Conservation (phyloP, 2,329 filamentous ascomycete species). For the Aspergillus sp. region DNA sequence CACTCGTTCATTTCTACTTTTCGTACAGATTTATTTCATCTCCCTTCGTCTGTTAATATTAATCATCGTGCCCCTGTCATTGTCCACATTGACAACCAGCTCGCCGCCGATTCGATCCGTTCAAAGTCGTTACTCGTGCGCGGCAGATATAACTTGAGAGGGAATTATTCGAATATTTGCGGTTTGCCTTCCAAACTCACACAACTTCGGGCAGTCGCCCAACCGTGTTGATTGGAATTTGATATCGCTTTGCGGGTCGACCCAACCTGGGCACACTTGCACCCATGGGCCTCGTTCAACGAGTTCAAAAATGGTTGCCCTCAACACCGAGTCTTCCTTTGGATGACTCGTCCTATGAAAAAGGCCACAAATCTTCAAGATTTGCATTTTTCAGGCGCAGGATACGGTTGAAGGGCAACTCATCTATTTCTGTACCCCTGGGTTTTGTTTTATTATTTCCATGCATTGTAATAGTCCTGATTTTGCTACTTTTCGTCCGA, state of each 20-base stretch:
- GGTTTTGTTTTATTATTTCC: constrained; percentile 93
- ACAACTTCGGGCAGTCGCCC: constrained; percentile 3
- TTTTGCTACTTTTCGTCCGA: constrained; percentile 83
- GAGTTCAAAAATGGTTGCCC: constrained; percentile 53
- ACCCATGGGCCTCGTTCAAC: constrained; percentile 55
- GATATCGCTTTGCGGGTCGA: constrained; percentile 13
- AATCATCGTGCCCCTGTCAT: constrained; percentile 5
- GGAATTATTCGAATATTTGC: neutral
- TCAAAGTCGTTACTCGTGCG: constrained; percentile 17
- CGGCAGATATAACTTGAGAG: constrained; percentile 9
- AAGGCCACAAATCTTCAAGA: constrained; percentile 46
- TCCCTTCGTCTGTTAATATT: constrained; percentile 21
- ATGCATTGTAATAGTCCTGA: constrained; percentile 84
- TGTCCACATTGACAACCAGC: constrained; percentile 4
- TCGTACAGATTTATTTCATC: constrained; percentile 18
- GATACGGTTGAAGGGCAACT: constrained; percentile 86
- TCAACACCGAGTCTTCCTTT: constrained; percentile 46
- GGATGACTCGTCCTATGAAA: constrained; percentile 48
- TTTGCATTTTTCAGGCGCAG: constrained; percentile 83
- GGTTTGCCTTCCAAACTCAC: neutral
- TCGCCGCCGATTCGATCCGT: constrained; percentile 4
- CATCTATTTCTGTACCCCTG: constrained; percentile 85
- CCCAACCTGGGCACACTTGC: constrained; percentile 30
- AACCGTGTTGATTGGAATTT: constrained; percentile 12
- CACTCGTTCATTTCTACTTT: constrained; percentile 38